A percentile compares a stretch with the other conserved stretches of the same genome.
Evolutionary conservation across 495 filamentous ascomycete genomes (phyloP).

Genomic region (Extremus antarcticus): DNA sequence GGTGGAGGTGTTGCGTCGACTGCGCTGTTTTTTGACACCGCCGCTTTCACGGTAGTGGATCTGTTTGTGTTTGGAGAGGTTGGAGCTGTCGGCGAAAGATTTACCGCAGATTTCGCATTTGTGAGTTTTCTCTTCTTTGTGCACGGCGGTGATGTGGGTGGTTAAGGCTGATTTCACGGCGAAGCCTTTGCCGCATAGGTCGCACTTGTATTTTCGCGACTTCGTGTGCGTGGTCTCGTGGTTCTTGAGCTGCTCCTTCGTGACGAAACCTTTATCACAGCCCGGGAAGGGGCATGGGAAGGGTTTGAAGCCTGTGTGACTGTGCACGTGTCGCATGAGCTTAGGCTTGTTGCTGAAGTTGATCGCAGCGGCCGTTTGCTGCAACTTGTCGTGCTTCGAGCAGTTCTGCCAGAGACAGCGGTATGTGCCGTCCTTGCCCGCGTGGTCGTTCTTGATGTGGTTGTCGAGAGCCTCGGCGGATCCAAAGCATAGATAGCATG

Average conservation of each 20-base stretch:
- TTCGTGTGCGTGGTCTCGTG: constrained; percentile 19
- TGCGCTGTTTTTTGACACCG: background rate
- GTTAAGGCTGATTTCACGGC: constrained; percentile 19
- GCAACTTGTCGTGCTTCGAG: constrained; percentile 4
- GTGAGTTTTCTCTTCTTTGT: constrained; percentile 14
- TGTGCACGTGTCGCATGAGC: constrained; percentile 16
- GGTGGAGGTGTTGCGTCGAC: background rate
- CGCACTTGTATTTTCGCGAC: constrained; percentile 9
- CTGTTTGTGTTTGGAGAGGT: constrained; percentile 17
- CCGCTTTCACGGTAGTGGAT: background rate
- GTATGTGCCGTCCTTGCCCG: constrained; percentile 6
- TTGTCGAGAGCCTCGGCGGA: constrained; percentile 15
- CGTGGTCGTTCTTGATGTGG: constrained; percentile 14
- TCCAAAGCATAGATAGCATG: constrained; percentile 13
- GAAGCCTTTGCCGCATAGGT: constrained; percentile 12
- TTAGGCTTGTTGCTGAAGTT: constrained; percentile 18
- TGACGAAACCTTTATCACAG: constrained; percentile 15
- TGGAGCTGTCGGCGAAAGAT: constrained; percentile 19
- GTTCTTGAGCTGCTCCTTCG: constrained; percentile 20
- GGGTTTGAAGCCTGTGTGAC: constrained; percentile 17
- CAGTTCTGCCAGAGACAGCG: constrained; percentile 18
- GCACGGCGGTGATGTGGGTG: constrained; percentile 16
- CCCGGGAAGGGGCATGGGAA: constrained; percentile 9
- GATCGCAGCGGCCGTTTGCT: background rate
- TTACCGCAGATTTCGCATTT: constrained; percentile 17